Evolutionary conservation across 148 eudicot genomes (phyloP), one percentile per base, ranked within the genome.

Genomic region (Hydrangea macrophylla): DNA sequence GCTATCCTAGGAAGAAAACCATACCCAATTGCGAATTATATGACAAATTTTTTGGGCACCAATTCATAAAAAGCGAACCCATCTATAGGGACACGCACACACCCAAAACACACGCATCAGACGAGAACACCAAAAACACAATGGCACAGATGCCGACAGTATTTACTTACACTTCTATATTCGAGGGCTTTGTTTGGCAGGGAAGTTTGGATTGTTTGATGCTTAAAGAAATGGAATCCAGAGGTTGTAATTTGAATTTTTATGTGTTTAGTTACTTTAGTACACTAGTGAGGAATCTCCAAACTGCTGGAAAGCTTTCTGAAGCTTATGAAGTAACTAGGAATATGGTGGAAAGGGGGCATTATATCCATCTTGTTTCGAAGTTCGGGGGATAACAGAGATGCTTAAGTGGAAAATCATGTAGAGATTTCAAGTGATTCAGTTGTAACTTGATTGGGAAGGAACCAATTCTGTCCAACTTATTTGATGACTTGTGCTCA

Each of bases 151-250:
- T 92, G 56, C 97, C 97, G 24, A 92, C 88, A 79, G 92, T 81
- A 15, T 92, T 80, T 69, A 92, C 95, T 1, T 92, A 88, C 72
- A 86, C 88, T 62, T 79, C 97, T 22, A 81, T 89, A 92, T 92
- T 55, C 85, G 92, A 33, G 95, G 92, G 77, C 84, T 86, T 65
- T 92, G 97, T 80, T 81, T 82, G 78, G 88, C 68, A 0, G 84
- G 78, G 62, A 86, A 76, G 55, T 92, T 80, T 68, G 82, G 95
- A 95, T 7, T 70, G 87, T 67, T 78, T 76, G 67, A 83, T 88
- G 95, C 75, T 92, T 2, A 82, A 86, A 73, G 89, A 85, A 27
- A 92, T 92, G 97, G 97, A 92, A 73, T 77, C 65, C 11, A 78
- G 77, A 70, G 92, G 90, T 31, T 89, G 95, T 74, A 73, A 61